Conservation (phyloP, 352 stramenopile species). For the Pythium aquatile region DNA sequence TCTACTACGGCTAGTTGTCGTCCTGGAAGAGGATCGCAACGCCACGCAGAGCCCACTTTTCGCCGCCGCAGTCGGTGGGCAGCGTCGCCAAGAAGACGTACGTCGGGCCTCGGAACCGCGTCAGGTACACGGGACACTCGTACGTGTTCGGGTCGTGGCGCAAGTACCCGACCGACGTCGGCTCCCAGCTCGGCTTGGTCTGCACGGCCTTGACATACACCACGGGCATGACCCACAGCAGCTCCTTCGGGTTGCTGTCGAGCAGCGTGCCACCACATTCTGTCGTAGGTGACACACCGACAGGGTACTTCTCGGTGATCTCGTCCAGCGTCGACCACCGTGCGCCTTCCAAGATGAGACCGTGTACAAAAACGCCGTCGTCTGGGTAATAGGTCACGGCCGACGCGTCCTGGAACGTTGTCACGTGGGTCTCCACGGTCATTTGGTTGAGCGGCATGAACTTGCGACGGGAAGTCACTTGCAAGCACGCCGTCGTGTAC, state of each 20-base stretch:
- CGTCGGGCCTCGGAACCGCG: conserved; percentile 94
- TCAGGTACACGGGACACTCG: conserved; percentile 97
- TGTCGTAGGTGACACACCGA: conserved; percentile 79
- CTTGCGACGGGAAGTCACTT: conserved; percentile 92
- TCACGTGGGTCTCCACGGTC: conserved; percentile 96
- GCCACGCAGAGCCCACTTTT: conserved; percentile 94
- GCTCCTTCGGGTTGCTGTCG: conserved; percentile 95
- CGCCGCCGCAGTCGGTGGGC: conserved; percentile 85
- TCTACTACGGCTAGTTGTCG: conserved; percentile 76
- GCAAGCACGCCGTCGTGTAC: conserved; percentile 95
- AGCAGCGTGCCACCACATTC: conserved; percentile 88
- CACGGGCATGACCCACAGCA: conserved; percentile 91
- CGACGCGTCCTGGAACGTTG: conserved; percentile 88
- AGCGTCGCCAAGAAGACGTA: conserved; percentile 97
- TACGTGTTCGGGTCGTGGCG: conserved; percentile 92
- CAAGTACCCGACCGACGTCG: conserved; percentile 94
- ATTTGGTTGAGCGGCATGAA: conserved; percentile 94
- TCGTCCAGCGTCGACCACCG: conserved; percentile 90
- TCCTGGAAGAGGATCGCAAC: conserved; percentile 95
- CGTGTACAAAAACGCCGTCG: conserved; percentile 94
- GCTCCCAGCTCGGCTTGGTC: conserved; percentile 92
- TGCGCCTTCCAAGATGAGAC: conserved; percentile 95
- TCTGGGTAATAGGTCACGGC: conserved; percentile 80
- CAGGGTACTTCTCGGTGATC: conserved; percentile 85
- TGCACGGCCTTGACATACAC: conserved; percentile 96